Base-by-base conservation (phyloP, 2,329 filamentous ascomycete genomes). In the Ceratocystis alfenasii region DNA sequence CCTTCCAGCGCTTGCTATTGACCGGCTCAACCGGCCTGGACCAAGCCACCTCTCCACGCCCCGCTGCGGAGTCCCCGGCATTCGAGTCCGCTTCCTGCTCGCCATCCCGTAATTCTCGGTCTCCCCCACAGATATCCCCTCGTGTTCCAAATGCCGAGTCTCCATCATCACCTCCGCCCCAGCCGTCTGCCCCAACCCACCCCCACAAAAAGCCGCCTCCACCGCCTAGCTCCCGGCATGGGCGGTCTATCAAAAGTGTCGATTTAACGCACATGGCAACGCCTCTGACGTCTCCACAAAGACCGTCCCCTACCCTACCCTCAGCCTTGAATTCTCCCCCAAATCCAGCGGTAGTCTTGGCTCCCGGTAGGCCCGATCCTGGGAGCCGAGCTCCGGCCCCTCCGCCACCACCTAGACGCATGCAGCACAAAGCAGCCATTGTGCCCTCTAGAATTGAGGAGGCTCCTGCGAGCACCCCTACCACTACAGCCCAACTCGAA, bases 1-100 rank as follows among this genome's bases (percentile, higher is more conserved):
- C 88, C 6, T 94, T 94, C 76, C 86, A 86, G 72, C 81, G 86
- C 67, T 76, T 94, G 68, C 79, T 94, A 61, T 79, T 94, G 76
- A 94, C 88, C 0, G 89, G 89, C 22, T 83, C 85, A 70, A 73
- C 82, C 45, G 80, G 76, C 68, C 73, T 57, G 66, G 72, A 36
- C 70, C 68, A 44, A 55, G 70, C 44, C 1, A 36, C 57, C n/a
- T 45, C 36, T 20, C 5, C 17, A n/a, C 28, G 17, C 15, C 5
- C 28, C 17, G 25, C 7, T 15, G 17, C 28, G 5, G 15, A 59
- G 28, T 20, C 53, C 17, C 15, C 28, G 12, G 30, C 12, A n/a
- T 45, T 25, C 15, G n/a, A 41, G n/a, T 10, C 44, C 3, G 48
- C 20, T 15, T 53, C 20, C 8, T 4, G 46, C 2, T 22, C 46